Evolutionary conservation across 371 early-diverging fungal genomes (phyloP), one percentile per base, ranked within the genome.

Genomic region (Haplosporangium sp.): DNA sequence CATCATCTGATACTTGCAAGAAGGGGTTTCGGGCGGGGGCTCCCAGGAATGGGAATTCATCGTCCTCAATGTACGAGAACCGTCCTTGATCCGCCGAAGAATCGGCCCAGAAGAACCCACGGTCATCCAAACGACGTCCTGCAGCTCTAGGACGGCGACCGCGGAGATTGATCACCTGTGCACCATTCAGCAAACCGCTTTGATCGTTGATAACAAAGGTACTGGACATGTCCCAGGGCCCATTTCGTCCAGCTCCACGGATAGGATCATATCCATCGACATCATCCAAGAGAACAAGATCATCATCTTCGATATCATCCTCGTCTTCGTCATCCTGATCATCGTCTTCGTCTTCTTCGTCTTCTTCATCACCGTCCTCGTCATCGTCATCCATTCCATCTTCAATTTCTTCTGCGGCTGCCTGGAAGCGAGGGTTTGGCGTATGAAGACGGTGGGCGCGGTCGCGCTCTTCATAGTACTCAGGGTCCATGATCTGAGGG

Each of bases 261-360:
- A 74, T 73, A 7, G 83, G 85, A 23, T 80, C 85, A 51, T 74
- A 81, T 3, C 80, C 82, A 21, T 83, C 85, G 46, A 65, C 83
- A 20, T 81, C 86, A 40, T 73, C 66, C 23, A 75, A 57, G 14
- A 73, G 23, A 13, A 80, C 82, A 41, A 80, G 69, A n/a, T 83
- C 84, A 20, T 85, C 86, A 16, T 69, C 85, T n/a, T 77, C 67
- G 37, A 68, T 68, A 29, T 68, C 59, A 40, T 67, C 63, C 6
- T 75, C 81, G 9, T 62, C 71, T 41, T 74, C 85, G 16, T 55
- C 84, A 41, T 85, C 87, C 8, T 87, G 89, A 16, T 86, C 85
- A 58, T 87, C 90, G 46, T 73, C 82, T 8, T 74, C 74, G 3
- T 64, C 80, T 13, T 76, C 83, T 13, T 76, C 79, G 2, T 82